Conservation (phyloP, 1,284 basidiomycete species). For the Cryptococcus wingfieldii region DNA sequence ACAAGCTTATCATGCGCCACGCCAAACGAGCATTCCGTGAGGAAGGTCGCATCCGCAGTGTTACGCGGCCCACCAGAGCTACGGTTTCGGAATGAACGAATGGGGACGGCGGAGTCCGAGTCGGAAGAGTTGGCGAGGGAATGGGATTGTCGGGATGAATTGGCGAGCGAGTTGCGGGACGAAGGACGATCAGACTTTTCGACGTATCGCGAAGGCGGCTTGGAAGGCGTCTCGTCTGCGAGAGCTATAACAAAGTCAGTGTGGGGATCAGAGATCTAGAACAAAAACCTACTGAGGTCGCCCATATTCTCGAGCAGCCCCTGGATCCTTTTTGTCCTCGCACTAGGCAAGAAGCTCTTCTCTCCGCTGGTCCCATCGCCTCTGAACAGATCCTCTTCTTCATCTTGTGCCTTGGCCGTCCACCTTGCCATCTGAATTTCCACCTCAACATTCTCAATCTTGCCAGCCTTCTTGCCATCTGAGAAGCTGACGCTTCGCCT, state of each 20-base stretch:
- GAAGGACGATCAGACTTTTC: constrained; percentile 6
- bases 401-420: constrained; percentile 20
- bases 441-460: constrained; percentile 61
- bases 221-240: constrained; percentile 61
- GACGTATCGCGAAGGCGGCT: constrained; percentile 49
- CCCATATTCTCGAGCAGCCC: constrained; percentile 69
- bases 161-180: constrained; percentile 2
- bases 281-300: constrained; percentile 56
- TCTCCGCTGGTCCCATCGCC: constrained; percentile 30
- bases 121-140: constrained; percentile 11
- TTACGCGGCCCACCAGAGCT: constrained; percentile 12
- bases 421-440: constrained; percentile 7
- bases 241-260: constrained; percentile 23
- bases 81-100: constrained; percentile 19
- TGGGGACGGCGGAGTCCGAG: constrained; percentile 16
- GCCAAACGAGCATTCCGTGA: constrained; percentile 88
- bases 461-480: constrained; percentile 79
- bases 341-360: constrained; percentile 56
- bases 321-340: constrained; percentile 69
- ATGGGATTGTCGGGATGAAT: no score
- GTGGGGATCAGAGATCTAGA: background rate
- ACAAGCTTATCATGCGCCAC: constrained; percentile 86
- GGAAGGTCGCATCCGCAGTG: constrained; percentile 67
- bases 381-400: constrained; percentile 37
- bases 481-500: constrained; percentile 89